These are phyloP conservation scores for Eremothecium sinecaudum DNA, from an alignment of 1,139 yeast genomes.

Conservation along the genomic window DNA sequence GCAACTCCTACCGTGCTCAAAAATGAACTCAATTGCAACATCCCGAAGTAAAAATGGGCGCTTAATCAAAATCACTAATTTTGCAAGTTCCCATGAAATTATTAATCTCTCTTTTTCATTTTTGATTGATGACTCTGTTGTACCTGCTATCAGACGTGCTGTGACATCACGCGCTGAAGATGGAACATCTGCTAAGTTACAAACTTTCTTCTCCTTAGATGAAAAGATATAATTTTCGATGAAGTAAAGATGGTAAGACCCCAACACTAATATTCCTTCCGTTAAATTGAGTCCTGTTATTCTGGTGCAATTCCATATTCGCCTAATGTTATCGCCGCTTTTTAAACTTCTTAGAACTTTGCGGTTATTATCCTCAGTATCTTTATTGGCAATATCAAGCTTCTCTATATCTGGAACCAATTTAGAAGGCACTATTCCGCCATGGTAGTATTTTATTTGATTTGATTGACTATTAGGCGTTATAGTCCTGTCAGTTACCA, in stretches of 20 bases:
- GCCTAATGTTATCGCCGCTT: slow-evolving; percentile 60
- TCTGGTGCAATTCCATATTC: slow-evolving; percentile 67
- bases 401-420: slow-evolving; percentile 38
- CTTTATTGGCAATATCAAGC: slow-evolving; percentile 25
- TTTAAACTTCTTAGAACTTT: slow-evolving; percentile 59
- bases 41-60: slow-evolving; percentile 68
- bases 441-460: slow-evolving; percentile 11
- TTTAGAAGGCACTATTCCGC: slow-evolving; percentile 36
- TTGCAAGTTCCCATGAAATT: slow-evolving; percentile 45
- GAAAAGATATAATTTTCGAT: slow-evolving; percentile 57
- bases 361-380: slow-evolving; percentile 60
- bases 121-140: not conserved
- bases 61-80: slow-evolving; percentile 54
- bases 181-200: slow-evolving; percentile 62
- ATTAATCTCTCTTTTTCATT: slow-evolving; percentile 15
- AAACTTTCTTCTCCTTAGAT: slow-evolving; percentile 45
- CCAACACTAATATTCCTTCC: slow-evolving; percentile 66
- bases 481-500: not conserved
- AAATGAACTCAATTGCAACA: slow-evolving; percentile 69
- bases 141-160: slow-evolving; percentile 45
- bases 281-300: slow-evolving; percentile 62
- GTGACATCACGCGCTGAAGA: slow-evolving; percentile 53
- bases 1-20: slow-evolving; percentile 62
- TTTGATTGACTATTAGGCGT: not conserved
- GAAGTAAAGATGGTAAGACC: slow-evolving; percentile 52